Evolutionary conservation across 1,284 basidiomycete species (phyloP), one percentile per base, ranked within the genome.

Genomic region (Sphaerobolus stellatus): DNA sequence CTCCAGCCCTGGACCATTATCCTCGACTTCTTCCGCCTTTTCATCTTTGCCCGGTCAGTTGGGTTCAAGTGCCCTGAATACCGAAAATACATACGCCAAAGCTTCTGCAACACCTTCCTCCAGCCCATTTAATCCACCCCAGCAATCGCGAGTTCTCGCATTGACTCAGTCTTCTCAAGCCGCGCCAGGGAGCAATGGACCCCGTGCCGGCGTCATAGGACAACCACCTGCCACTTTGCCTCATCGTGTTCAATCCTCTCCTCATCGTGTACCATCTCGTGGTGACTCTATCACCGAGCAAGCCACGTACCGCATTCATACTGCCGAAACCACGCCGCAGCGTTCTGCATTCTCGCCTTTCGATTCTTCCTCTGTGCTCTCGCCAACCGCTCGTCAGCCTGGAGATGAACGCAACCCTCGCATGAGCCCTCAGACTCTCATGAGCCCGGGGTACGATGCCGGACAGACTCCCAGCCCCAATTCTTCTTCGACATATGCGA

Each of bases 121-220:
- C 13, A 55, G 66, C 49, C 72, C 72, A 50, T 81, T 86, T 66
- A 84, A 84, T 58, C 84, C 84, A 36, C 84, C 87, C 8, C 69
- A 78, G 50, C 87, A 86, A 34, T 88, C 88, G 53, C 84, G 88
- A 54, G 71, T 90, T 46, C 76, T 90, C 51, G 85, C 86, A 3
- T 79, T 90, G 58, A 18, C 50, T 11, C 50, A 51, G 4, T 78
- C 78, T 41, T 79, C 83, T 48, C 50, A 68, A 59, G 46, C 46
- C 58, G 59, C 16, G 49, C 49, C 58, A 56, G 43, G 31, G 57
- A 25, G 49, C 59, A 47, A 41, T 27, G 30, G 27, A 27, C 25
- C 38, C 2, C 41, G 41, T 18, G 9, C 28, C 2, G 29, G 51
- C 16, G 29, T 46, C 4, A 52, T 52, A 31, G 51, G 51, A 5